Evolutionary conservation across 2,329 filamentous ascomycete species (phyloP).

Genomic region (Chaetomium sp.): DNA sequence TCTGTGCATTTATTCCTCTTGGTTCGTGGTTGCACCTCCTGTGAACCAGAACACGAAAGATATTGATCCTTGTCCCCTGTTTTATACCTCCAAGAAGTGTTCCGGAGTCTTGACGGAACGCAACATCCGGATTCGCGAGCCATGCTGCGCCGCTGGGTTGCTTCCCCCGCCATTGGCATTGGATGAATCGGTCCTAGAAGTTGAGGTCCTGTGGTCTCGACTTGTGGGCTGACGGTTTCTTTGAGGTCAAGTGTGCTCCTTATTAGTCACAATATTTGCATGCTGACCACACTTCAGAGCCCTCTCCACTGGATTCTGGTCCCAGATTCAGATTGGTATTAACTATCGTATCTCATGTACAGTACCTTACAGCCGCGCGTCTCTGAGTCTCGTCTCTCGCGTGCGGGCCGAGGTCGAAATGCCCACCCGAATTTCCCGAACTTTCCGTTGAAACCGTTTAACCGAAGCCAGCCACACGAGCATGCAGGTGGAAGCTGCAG

Average conservation of each 20-base stretch:
- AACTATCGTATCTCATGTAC: neutral
- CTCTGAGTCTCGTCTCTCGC: no score
- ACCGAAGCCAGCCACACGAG: conserved; percentile 14
- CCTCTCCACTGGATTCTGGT: neutral
- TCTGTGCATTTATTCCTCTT: neutral
- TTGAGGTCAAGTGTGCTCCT: neutral
- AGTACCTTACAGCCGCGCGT: neutral
- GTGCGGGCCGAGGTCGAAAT: neutral
- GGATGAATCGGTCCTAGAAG: neutral
- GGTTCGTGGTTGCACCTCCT: neutral
- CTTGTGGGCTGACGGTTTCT: neutral
- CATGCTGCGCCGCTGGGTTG: conserved; percentile 5
- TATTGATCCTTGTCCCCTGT: conserved; percentile 1
- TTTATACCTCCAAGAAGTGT: neutral
- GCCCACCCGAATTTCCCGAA: neutral
- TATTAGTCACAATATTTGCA: neutral
- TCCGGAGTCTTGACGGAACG: neutral
- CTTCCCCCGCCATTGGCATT: neutral
- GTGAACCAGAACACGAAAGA: neutral
- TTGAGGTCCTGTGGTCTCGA: neutral
- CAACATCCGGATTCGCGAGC: neutral
- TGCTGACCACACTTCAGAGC: neutral
- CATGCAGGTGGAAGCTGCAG: conserved; percentile 17
- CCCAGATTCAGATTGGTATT: neutral
- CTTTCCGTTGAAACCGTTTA: conserved; percentile 8